phyloP scores from a whole-genome alignment of 352 stramenopile genomes.

The Globisporangium yorkense region DNA sequence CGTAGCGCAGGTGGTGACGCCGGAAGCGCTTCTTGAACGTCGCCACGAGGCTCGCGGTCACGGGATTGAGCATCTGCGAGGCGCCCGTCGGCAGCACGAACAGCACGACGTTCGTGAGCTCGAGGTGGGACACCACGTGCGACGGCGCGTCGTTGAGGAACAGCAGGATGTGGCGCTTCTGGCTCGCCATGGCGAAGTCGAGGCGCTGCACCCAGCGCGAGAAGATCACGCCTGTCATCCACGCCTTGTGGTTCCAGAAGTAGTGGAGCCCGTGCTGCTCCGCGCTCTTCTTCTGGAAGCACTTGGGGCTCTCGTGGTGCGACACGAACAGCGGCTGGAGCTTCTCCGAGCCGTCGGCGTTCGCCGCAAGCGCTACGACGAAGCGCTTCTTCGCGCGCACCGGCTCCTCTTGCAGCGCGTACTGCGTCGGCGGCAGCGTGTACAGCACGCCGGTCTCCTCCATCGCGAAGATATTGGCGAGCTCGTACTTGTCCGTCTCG shows the following conservation, averaged over 20 bases:
- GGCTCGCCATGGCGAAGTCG: conserved; percentile 69
- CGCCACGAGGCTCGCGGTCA: conserved; percentile 48
- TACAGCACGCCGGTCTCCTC: conserved; percentile 74
- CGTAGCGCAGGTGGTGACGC: conserved; percentile 59
- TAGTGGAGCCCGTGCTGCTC: conserved; percentile 80
- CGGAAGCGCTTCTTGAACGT: conserved; percentile 78
- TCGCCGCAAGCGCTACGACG: conserved; percentile 53
- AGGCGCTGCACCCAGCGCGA: conserved; percentile 77
- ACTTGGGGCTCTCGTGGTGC: conserved; percentile 72
- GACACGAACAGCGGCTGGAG: conserved; percentile 77
- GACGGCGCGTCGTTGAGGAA: conserved; percentile 76
- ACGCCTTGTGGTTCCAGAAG: conserved; percentile 78
- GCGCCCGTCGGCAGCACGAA: conserved; percentile 43
- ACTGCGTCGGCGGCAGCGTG: conserved; percentile 51
- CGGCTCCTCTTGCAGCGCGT: conserved; percentile 35
- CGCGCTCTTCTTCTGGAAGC: conserved; percentile 69
- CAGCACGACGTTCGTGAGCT: conserved; percentile 71
- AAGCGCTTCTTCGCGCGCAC: conserved; percentile 67
- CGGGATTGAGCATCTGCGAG: conserved; percentile 62
- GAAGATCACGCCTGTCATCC: conserved; percentile 83
- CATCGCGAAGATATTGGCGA: conserved; percentile 69
- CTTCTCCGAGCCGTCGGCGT: conserved; percentile 71
- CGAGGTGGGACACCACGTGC: conserved; percentile 67
- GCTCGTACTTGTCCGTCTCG: conserved; percentile 73
- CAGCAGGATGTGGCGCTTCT: conserved; percentile 73